Conservation (phyloP, 73 alveolate species). For the Stentor coeruleus region DNA sequence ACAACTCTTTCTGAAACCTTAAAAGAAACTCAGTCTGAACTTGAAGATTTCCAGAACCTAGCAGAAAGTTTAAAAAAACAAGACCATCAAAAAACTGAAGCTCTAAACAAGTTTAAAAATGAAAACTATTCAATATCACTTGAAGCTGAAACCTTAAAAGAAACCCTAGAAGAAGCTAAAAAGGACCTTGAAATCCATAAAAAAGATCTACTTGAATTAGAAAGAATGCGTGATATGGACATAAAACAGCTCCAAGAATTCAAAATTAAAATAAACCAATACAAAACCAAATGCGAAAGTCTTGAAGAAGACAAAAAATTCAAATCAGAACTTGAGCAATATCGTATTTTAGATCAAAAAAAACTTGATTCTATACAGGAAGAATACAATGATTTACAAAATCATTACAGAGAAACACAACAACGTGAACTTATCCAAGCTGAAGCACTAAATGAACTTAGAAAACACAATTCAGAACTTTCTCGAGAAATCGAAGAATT, state of each 20-base stretch:
- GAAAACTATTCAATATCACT: neutral
- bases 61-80: neutral
- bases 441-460: neutral
- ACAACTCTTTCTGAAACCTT: neutral
- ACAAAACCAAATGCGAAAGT: neutral
- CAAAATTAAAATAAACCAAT: neutral
- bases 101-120: neutral
- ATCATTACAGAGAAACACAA: neutral
- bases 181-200: neutral
- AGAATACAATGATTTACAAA: neutral
- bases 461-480: neutral
- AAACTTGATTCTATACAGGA: neutral
- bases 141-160: neutral
- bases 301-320: neutral
- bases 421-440: slow-evolving; percentile 2
- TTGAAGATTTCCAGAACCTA: neutral
- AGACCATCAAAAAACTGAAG: neutral
- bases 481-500: neutral
- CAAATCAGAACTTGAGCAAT: neutral
- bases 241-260: neutral
- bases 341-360: neutral
- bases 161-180: neutral
- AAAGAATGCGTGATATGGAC: neutral
- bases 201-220: neutral
- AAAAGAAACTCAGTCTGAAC: slow-evolving; percentile 15